Evolutionary conservation across 805 yeast species (phyloP).

Genomic region (Candida golubevii): DNA sequence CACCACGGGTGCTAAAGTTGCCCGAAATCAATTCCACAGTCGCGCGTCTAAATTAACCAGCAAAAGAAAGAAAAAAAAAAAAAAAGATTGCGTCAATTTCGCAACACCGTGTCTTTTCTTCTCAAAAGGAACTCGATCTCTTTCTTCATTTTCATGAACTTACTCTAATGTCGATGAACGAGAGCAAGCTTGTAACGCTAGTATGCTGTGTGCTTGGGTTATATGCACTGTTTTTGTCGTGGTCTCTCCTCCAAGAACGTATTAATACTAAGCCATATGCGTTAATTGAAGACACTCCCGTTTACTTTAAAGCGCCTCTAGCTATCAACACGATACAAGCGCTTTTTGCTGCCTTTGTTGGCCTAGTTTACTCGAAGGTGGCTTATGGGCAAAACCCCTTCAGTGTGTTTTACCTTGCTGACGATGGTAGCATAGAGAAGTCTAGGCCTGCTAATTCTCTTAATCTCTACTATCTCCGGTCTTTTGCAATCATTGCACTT

Average conservation of each 20-base stretch:
- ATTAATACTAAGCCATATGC: slow-evolving; percentile 76
- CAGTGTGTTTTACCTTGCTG: slow-evolving; percentile 1
- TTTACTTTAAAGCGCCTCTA: slow-evolving; percentile 68
- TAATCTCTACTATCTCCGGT: slow-evolving; percentile 17
- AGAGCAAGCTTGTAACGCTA: slow-evolving; percentile 19
- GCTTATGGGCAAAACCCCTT: slow-evolving; percentile 23
- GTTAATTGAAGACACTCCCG: slow-evolving; percentile 29
- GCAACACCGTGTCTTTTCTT: neutral
- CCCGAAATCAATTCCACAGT: too few species aligned
- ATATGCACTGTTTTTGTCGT: slow-evolving; percentile 78
- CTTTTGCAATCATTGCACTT: slow-evolving; percentile 52
- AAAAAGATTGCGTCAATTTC: neutral
- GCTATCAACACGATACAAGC: slow-evolving; percentile 77
- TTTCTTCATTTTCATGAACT: slow-evolving; percentile 2
- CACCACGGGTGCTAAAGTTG: too few species aligned
- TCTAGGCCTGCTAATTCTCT: slow-evolving; percentile 9
- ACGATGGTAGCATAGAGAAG: neutral
- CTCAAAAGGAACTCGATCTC: neutral
- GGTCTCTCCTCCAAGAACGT: slow-evolving; percentile 92
- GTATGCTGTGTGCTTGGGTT: slow-evolving; percentile 53
- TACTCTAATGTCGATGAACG: slow-evolving; percentile 4
- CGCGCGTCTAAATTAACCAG: too few species aligned
- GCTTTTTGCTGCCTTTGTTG: slow-evolving; percentile 64
- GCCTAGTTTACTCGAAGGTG: slow-evolving; percentile 50
- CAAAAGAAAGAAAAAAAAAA: too few species aligned